Evolutionary conservation across 495 filamentous ascomycete genomes (phyloP), one percentile per base, ranked within the genome.

Genomic region (Lophiostoma macrostomum): DNA sequence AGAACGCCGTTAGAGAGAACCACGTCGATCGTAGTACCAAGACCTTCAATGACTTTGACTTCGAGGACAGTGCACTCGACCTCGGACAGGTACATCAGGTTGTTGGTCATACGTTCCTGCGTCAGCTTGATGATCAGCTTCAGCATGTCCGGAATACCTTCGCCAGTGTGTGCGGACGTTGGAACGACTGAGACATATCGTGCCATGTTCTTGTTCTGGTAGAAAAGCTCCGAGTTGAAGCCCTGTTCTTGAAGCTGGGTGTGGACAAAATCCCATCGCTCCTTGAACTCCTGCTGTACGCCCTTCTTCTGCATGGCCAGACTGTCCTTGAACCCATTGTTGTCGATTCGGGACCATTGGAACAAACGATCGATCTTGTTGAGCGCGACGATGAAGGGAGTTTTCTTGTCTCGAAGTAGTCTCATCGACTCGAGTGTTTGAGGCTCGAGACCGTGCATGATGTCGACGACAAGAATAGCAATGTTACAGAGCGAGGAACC

Each of bases 291-390:
- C 70, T 87, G 87, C 72, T 96, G 90, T 5, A 96, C 91, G 35
- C 84, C 83, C 75, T 94, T 95, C 73, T 83, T 95, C 71, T 99
- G 94, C 67, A 91, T 79, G 20, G 76, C 76, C 67, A 99, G 75
- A 71, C 85, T 90, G 58, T 96, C 90, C 60, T 89, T 83, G 80
- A 99, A 97, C 35, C 94, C 94, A 68, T 97, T 97, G 76, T 99
- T 95, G 56, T 91, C 91, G 58, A 95, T 88, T 72, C 90, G 86
- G 75, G 91, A 91, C 94, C 94, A 99, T 69, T 84, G 87, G 67
- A 96, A 97, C 8, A 99, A 84, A 83, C 94, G 90, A 81, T 99
- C 94, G 58, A 99, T 96, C 79, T 99, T 99, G 81, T 99, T 99
- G 59, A 99, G 76, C 1, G 94, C 94, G 37, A 99, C 94, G 62